A percentile compares a stretch with the other conserved stretches of the same genome.
Conservation (phyloP, 1,139 yeast species). For the Blastobotrys buckinghamii region DNA sequence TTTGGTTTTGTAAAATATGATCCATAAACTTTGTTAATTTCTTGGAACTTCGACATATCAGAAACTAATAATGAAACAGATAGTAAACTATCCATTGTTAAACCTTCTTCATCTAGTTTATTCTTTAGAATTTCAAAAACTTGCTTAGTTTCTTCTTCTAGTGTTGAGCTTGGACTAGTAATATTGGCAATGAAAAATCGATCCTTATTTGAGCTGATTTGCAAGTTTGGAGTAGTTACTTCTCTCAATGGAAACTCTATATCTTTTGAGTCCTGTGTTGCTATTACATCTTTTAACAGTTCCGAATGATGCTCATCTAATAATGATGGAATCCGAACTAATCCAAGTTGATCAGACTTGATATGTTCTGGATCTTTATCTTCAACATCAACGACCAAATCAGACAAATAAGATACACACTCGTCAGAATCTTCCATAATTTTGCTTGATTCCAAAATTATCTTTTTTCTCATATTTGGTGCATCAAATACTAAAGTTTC, state of each 20-base stretch:
- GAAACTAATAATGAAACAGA: constrained; percentile 42
- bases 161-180: constrained; percentile 1
- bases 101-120: constrained; percentile 4
- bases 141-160: constrained; percentile 17
- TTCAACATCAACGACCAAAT: constrained; percentile 34
- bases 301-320: constrained; percentile 40
- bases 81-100: constrained; percentile 15
- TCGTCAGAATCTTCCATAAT: constrained; percentile 46
- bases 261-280: constrained; percentile 21
- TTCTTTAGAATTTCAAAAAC: constrained; percentile 16
- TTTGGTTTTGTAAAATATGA: constrained; percentile 41
- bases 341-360: neutral
- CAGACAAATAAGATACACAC: constrained; percentile 61
- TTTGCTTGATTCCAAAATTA: constrained; percentile 43
- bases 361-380: constrained; percentile 16
- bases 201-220: neutral
- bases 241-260: neutral
- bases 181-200: constrained; percentile 8
- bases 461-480: constrained; percentile 61
- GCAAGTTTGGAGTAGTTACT: neutral
- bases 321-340: constrained; percentile 38
- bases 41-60: constrained; percentile 58
- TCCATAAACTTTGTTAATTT: constrained; percentile 56
- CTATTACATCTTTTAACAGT: constrained; percentile 21
- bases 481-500: constrained; percentile 90